Percentiles rank a stretch among this genome's conserved stretches.
Conservation (phyloP, 2,329 filamentous ascomycete genomes). For the Corinectria fuckeliana region DNA sequence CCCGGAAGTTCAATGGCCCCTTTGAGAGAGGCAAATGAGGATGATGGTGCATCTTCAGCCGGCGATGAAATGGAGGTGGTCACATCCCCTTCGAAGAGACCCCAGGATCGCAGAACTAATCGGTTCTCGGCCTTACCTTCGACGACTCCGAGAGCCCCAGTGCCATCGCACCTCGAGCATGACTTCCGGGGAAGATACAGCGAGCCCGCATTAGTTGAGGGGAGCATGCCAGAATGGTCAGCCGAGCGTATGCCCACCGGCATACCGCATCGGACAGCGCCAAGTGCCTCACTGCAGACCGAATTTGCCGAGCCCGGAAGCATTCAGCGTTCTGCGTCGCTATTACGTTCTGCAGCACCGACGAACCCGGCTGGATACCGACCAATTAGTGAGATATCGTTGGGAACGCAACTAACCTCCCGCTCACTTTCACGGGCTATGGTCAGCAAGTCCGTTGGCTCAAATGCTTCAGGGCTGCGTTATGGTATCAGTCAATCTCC, state of each 20-base stretch:
- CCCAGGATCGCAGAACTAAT: conserved; percentile 26
- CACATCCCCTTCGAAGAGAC: conserved; percentile 30
- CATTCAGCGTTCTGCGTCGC: neutral
- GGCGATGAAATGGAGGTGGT: conserved; percentile 31
- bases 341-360: conserved; percentile 10
- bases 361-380: conserved; percentile 19
- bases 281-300: neutral
- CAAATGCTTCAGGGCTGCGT: conserved; percentile 22
- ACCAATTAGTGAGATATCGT: conserved; percentile 11
- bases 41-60: conserved; percentile 31
- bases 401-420: conserved; percentile 17
- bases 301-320: conserved; percentile 6
- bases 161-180: conserved; percentile 52
- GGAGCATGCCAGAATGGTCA: neutral
- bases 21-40: conserved; percentile 42
- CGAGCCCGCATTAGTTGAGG: conserved; percentile 5
- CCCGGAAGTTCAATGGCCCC: conserved; percentile 40
- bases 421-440: conserved; percentile 9
- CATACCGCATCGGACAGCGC: conserved; percentile 3
- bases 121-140: conserved; percentile 41
- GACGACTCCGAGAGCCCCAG: conserved; percentile 51
- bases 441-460: conserved; percentile 29
- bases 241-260: conserved; percentile 15
- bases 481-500: conserved; percentile 21
- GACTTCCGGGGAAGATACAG: conserved; percentile 38